A percentile compares a stretch with the other conserved stretches of the same genome.
Evolutionary conservation across 805 yeast genomes (phyloP).

Genomic region (Candida koratica): DNA sequence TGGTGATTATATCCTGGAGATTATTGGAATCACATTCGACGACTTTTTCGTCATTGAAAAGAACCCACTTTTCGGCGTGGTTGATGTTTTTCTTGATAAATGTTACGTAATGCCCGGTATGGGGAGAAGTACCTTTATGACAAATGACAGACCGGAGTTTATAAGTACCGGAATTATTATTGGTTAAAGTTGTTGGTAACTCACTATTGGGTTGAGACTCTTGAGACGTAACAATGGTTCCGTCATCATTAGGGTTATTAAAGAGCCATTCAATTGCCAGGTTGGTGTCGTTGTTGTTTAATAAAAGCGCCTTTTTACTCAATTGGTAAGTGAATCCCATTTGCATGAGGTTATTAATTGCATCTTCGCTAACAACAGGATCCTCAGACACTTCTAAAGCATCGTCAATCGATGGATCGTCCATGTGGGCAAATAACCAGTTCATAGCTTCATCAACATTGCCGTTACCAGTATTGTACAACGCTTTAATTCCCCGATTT

Average conservation of each 20-base stretch:
- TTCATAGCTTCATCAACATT: conserved; percentile 74
- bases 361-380: conserved; percentile 29
- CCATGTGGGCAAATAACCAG: conserved; percentile 88
- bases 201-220: conserved; percentile 25
- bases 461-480: conserved; percentile 67
- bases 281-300: conserved; percentile 60
- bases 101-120: conserved; percentile 89
- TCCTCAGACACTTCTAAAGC: conserved; percentile 38
- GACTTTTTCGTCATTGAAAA: conserved; percentile 88
- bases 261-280: conserved; percentile 92
- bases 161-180: conserved; percentile 33
- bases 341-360: conserved; percentile 45
- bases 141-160: conserved; percentile 64
- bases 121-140: conserved; percentile 86
- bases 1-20: conserved; percentile 41
- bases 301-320: conserved; percentile 67
- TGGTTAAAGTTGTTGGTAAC: neutral
- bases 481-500: conserved; percentile 59
- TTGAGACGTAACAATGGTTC: conserved; percentile 37
- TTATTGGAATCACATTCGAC: conserved; percentile 48
- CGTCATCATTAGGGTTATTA: conserved; percentile 73
- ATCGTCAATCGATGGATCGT: conserved; percentile 71
- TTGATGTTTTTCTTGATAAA: conserved; percentile 49
- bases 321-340: conserved; percentile 78
- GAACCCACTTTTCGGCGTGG: conserved; percentile 55